Conservation (phyloP, 805 yeast species). For the Candida palmyrensis region DNA sequence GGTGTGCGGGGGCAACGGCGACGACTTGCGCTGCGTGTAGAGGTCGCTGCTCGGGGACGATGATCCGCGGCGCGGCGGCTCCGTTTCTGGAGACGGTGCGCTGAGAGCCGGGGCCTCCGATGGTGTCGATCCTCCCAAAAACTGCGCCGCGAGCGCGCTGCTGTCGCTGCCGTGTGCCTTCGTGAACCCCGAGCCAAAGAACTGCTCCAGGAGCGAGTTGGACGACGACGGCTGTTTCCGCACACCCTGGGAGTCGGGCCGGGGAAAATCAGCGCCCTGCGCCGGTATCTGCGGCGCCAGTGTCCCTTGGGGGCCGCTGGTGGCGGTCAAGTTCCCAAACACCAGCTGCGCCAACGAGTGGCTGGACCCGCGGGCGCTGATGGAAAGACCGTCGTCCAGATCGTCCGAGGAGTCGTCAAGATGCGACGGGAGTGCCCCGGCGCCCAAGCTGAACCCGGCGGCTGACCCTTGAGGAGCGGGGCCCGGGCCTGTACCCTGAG, state of each 20-base stretch:
- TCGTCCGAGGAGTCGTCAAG: conserved; percentile 19
- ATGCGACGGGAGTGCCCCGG: conserved; percentile 6
- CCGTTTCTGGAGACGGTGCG: not conserved
- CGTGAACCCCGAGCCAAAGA: conserved; percentile 22
- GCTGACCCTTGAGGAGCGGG: conserved; percentile 5
- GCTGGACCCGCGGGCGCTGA: conserved; percentile 34
- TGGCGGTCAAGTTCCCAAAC: conserved; percentile 19
- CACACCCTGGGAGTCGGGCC: no score
- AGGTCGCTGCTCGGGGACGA: no score
- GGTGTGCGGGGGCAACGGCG: conserved; percentile 39
- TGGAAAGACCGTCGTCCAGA: conserved; percentile 33
- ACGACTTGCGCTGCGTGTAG: conserved; percentile 30
- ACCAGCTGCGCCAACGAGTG: conserved; percentile 41
- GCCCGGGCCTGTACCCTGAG: not conserved
- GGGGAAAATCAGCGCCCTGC: no score
- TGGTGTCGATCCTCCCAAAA: not conserved
- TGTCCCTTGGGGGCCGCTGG: conserved; percentile 5
- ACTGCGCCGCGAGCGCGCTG: conserved; percentile 10
- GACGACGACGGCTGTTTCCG: conserved; percentile 41
- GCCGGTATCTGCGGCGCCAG: not conserved
- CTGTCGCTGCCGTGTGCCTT: conserved; percentile 11
- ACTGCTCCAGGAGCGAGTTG: conserved; percentile 32
- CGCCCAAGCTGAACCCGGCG: not conserved
- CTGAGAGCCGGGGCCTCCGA: not conserved
- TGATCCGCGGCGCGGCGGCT: conserved; percentile 9